Percentiles rank a stretch among this genome's conserved stretches.
These are phyloP conservation scores for Suillus spraguei DNA, from an alignment of 768 basidiomycete genomes.

Conservation along the genomic window DNA sequence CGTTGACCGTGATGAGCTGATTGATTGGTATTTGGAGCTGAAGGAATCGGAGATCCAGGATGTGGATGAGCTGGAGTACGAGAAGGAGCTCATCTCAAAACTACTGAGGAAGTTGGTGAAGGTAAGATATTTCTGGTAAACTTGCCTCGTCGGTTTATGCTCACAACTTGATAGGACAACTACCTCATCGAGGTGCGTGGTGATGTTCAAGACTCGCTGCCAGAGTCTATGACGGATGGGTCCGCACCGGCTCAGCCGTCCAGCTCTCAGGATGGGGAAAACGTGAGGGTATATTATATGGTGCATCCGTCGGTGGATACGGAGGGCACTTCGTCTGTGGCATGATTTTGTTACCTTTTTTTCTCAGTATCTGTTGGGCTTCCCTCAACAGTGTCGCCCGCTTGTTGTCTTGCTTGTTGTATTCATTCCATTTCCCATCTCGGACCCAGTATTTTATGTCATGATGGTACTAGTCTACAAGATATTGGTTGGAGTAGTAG, in stretches of 20 bases:
- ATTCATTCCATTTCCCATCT: not conserved
- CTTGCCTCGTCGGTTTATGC: not conserved
- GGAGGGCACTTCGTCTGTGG: conserved; percentile 47
- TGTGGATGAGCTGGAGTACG: conserved; percentile 86
- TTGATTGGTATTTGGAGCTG: conserved; percentile 95
- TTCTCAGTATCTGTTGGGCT: not conserved
- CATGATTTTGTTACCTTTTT: conserved; percentile 8
- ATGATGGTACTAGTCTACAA: not conserved
- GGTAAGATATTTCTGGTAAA: conserved; percentile 46
- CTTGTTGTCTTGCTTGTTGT: conserved; percentile 4
- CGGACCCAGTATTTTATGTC: not conserved
- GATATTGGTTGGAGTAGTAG: not conserved
- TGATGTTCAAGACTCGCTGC: conserved; percentile 80
- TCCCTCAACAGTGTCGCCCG: not conserved
- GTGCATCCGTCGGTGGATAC: conserved; percentile 88
- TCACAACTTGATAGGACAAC: conserved; percentile 58
- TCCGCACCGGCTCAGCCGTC: conserved; percentile 48
- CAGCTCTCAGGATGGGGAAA: conserved; percentile 50
- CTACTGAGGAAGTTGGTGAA: conserved; percentile 89
- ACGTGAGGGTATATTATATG: conserved; percentile 81
- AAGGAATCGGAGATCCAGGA: conserved; percentile 83
- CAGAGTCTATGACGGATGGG: conserved; percentile 61
- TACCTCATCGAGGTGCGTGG: conserved; percentile 84
- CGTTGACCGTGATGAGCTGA: conserved; percentile 86
- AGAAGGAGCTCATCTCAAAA: conserved; percentile 89